Base-by-base conservation (phyloP, 768 basidiomycete species). In the Amanita muscaria region DNA sequence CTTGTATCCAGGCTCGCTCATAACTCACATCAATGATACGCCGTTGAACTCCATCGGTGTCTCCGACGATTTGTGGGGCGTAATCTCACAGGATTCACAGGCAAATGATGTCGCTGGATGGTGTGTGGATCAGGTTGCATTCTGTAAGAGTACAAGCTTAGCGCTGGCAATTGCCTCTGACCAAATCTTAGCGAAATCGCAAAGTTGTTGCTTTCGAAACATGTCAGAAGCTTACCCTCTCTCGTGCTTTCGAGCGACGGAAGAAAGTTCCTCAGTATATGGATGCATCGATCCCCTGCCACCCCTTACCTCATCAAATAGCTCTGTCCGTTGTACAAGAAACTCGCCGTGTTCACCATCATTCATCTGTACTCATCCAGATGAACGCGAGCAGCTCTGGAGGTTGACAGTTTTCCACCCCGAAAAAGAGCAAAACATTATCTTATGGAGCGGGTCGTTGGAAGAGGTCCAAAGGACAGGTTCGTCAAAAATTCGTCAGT, bases 401-500 rank as follows among this genome's bases (percentile, higher is more conserved):
- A 69, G 86, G 38, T 61, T 90, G 10, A 72, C 67, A 0, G 56
- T 82, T 5, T 47, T 25, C 51, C 46, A 30, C 45, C 36, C 25
- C 49, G 41, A n/a, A 42, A 48, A 36, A 40, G 49, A 40, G 38
- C 42, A 69, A 25, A 57, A 66, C 31, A 65, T 78, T 1, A 60
- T 90, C 3, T 56, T 91, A 2, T 93, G 88, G 86, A 79, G 72
- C 47, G 89, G 89, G 0, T 78, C 84, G 4, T 63, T 62, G 7
- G 53, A 52, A 14, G 86, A 88, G 60, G 67, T 91, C 1, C 73
- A 70, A 63, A 75, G 81, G 42, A 72, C 83, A 69, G 78, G 84
- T 80, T 50, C 22, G 65, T 55, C 49, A 37, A 33, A 46, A 40
- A 6, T 27, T 25, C n/a, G 10, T 29, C 12, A 5, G 4, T 21